Conservation (phyloP, 495 filamentous ascomycete species). For the Penicillium robsamsonii region DNA sequence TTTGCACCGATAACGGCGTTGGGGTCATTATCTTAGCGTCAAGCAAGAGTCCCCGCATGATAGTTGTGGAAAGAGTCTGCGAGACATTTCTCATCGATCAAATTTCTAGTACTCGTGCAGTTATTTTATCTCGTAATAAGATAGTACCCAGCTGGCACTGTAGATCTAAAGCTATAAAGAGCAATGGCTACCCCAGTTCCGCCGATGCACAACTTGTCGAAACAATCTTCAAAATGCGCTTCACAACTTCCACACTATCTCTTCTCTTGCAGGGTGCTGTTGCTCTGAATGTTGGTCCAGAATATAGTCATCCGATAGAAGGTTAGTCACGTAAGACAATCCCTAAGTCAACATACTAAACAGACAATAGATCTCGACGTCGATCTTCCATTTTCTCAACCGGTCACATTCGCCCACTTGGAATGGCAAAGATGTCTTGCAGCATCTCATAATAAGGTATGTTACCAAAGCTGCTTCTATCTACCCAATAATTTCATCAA, state of each 20-base stretch:
- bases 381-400: conserved; percentile 28
- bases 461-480: too few relatives aligned
- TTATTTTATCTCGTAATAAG: background rate
- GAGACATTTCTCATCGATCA: background rate
- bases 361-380: conserved; percentile 22
- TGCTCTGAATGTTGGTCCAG: conserved; percentile 6
- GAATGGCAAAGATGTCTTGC: conserved; percentile 26
- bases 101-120: background rate
- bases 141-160: background rate
- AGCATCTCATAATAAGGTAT: conserved; percentile 15
- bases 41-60: background rate
- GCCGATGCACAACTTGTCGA: background rate
- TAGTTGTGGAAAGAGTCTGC: background rate
- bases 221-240: background rate
- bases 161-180: background rate
- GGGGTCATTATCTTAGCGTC: background rate
- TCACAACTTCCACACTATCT: background rate
- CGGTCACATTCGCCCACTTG: conserved; percentile 30
- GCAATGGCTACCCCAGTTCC: background rate
- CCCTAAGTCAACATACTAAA: background rate
- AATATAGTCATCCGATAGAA: conserved; percentile 10
- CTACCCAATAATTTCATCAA: background rate
- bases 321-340: background rate
- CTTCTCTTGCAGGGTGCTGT: background rate
- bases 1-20: too few relatives aligned